Conservation (phyloP, 106 monocot genomes). For the Allium cepa region DNA sequence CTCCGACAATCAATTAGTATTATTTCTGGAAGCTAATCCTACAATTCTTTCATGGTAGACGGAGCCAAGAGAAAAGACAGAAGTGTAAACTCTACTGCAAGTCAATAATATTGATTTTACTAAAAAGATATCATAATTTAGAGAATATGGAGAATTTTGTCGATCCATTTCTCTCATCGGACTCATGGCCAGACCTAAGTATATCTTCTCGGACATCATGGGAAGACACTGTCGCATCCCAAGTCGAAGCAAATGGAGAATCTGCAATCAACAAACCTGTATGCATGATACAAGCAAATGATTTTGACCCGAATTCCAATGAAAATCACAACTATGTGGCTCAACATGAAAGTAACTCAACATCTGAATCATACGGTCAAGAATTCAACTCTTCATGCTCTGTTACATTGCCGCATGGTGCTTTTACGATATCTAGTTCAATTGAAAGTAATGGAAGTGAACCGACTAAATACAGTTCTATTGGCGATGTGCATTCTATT, state of each 20-base stretch:
- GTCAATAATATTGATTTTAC: not conserved
- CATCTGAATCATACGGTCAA: constrained; percentile 26
- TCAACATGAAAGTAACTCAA: constrained; percentile 8
- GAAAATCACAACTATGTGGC: constrained; percentile 8
- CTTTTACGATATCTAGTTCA: constrained; percentile 29
- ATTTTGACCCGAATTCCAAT: constrained; percentile 5
- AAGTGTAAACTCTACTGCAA: not conserved
- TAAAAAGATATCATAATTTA: not conserved
- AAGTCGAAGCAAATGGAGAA: constrained; percentile 10
- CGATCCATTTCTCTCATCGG: constrained; percentile 30
- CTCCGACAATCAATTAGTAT: too few relatives aligned
- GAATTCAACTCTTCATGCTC: constrained; percentile 25
- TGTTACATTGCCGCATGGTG: constrained; percentile 8
- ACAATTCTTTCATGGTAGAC: not conserved
- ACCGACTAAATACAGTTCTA: constrained; percentile 16
- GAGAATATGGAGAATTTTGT: constrained; percentile 42
- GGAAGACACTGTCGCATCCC: constrained; percentile 16
- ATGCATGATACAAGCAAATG: constrained; percentile 19
- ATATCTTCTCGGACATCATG: constrained; percentile 30
- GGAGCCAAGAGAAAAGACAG: constrained; percentile 4
- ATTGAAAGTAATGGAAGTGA: constrained; percentile 29
- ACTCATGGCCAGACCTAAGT: constrained; percentile 34
- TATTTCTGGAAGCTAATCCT: not conserved
- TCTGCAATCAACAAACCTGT: constrained; percentile 14
- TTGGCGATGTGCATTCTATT: constrained; percentile 20